These are phyloP conservation scores for Pleurotus pulmonarius DNA, from an alignment of 768 basidiomycete species.

Conservation along the genomic window DNA sequence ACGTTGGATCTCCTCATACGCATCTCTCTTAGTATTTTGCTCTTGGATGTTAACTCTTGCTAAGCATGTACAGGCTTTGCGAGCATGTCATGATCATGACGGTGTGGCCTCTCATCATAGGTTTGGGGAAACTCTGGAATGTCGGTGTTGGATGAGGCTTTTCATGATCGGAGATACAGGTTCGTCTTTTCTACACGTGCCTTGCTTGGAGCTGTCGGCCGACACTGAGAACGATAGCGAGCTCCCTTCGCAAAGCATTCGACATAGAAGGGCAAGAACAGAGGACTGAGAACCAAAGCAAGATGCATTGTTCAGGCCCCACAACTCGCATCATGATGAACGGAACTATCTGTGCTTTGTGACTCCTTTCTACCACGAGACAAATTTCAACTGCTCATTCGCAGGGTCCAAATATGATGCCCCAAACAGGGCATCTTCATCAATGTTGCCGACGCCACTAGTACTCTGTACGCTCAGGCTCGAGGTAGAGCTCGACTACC, in stretches of 20 bases:
- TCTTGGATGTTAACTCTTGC: not conserved
- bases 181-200: not conserved
- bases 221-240: not conserved
- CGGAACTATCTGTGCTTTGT: not conserved
- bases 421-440: constrained; percentile 7
- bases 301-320: not conserved
- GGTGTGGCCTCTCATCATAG: not conserved
- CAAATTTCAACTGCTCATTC: constrained; percentile 3
- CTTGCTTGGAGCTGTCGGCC: constrained; percentile 1
- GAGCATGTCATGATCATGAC: not conserved
- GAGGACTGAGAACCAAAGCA: not conserved
- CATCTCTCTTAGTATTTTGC: not conserved
- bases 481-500: not conserved
- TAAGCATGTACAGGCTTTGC: too few species aligned
- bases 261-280: not conserved
- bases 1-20: not conserved
- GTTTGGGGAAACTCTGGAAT: not conserved
- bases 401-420: constrained; percentile 5
- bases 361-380: not conserved
- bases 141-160: not conserved
- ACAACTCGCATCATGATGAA: not conserved
- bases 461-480: constrained; percentile 6
- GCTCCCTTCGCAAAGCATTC: not conserved
- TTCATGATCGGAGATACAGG: constrained; percentile 2
- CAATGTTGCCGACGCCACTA: constrained; percentile 1